phyloP scores from a whole-genome alignment of 768 basidiomycete species.

The Amanita molliuscula region DNA sequence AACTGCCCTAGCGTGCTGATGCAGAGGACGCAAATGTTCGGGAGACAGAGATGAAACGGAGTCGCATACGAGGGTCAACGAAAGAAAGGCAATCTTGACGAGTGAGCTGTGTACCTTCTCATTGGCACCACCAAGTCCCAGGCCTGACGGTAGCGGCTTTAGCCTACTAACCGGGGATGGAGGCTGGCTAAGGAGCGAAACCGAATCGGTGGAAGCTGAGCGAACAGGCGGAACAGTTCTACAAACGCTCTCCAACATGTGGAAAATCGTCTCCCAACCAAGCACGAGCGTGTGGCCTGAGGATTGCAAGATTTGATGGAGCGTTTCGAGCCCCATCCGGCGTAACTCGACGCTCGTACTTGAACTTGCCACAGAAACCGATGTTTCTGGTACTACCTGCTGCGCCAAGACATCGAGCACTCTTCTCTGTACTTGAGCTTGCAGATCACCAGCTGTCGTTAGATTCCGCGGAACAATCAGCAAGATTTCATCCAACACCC shows the following conservation, averaged over 20 bases:
- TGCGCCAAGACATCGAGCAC: constrained; percentile 78
- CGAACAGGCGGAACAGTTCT: constrained; percentile 32
- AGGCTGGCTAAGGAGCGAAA: constrained; percentile 26
- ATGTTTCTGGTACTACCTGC: constrained; percentile 54
- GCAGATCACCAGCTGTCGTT: constrained; percentile 46
- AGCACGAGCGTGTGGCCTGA: constrained; percentile 86
- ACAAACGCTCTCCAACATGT: constrained; percentile 87
- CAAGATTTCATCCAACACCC: constrained; percentile 78
- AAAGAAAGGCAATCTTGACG: constrained; percentile 91
- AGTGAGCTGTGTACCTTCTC: constrained; percentile 67
- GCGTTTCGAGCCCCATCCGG: constrained; percentile 78
- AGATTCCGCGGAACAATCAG: constrained; percentile 67
- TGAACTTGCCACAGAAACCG: constrained; percentile 22
- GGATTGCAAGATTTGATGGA: constrained; percentile 84
- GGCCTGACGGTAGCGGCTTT: constrained; percentile 36
- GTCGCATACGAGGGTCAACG: constrained; percentile 89
- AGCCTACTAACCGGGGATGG: constrained; percentile 25
- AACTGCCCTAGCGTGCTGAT: constrained; percentile 88
- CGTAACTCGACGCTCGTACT: constrained; percentile 65
- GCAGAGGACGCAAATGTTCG: constrained; percentile 74
- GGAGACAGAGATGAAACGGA: constrained; percentile 75
- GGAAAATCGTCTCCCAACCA: constrained; percentile 92
- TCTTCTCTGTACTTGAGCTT: constrained; percentile 65
- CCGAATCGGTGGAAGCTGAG: constrained; percentile 21
- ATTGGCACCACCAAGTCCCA: constrained; percentile 45